Evolutionary conservation across 2,329 filamentous ascomycete species (phyloP).

Genomic region (Sarocladium brachiariae): DNA sequence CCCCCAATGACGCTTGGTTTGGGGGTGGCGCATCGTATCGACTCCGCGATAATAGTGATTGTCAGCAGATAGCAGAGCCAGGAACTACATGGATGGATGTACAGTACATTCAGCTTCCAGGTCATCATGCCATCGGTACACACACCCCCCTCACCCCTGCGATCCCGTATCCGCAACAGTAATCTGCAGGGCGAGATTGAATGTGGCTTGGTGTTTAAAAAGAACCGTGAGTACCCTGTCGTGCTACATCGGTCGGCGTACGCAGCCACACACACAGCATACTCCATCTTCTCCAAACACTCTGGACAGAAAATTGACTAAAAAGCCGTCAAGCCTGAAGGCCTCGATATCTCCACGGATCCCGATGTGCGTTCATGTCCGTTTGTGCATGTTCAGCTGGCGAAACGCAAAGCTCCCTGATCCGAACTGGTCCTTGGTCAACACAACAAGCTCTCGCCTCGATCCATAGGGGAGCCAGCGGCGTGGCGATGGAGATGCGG

Average conservation of each 20-base stretch:
- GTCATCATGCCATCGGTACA: neutral
- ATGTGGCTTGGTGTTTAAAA: neutral
- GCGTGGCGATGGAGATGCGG: conserved; percentile 5
- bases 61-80: neutral
- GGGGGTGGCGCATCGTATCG: conserved; percentile 1
- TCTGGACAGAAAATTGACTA: neutral
- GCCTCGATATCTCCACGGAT: neutral
- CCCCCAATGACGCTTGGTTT: neutral
- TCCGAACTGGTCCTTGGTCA: too few species aligned
- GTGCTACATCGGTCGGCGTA: conserved; percentile 5
- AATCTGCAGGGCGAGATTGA: conserved; percentile 7
- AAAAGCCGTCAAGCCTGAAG: neutral
- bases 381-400: neutral
- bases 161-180: conserved; percentile 4
- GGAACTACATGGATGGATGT: too few species aligned
- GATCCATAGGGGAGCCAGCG: too few species aligned
- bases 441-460: too few species aligned
- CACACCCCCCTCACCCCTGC: neutral
- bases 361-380: neutral
- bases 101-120: conserved; percentile 1
- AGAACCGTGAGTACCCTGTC: neutral
- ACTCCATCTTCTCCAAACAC: neutral
- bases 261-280: neutral
- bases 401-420: too few species aligned
- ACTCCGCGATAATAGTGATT: neutral